Percentiles rank a stretch among this genome's conserved stretches.
phyloP scores from a whole-genome alignment of 2,329 filamentous ascomycete species.

The Zelopaecilomyces penicillatus region DNA sequence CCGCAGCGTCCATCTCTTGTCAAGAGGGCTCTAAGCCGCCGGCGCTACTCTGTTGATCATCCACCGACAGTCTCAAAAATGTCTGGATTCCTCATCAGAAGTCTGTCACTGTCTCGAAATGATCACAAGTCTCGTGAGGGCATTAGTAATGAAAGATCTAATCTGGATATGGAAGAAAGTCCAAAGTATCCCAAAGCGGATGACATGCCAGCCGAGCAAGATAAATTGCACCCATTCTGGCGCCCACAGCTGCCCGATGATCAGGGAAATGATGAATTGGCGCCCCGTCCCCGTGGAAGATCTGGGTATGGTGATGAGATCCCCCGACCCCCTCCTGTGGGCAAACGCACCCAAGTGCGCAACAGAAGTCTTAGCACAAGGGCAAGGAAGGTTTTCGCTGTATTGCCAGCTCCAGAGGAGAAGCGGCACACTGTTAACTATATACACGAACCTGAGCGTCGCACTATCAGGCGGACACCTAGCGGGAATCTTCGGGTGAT shows the following conservation, averaged over 20 bases:
- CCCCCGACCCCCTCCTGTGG: slow-evolving; percentile 39
- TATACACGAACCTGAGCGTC: slow-evolving; percentile 37
- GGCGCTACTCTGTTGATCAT: slow-evolving; percentile 35
- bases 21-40: slow-evolving; percentile 43
- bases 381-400: slow-evolving; percentile 52
- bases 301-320: slow-evolving; percentile 26
- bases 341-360: slow-evolving; percentile 37
- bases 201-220: slow-evolving; percentile 41
- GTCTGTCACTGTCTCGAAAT: slow-evolving; percentile 44
- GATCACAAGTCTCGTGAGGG: slow-evolving; percentile 23
- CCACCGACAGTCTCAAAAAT: slow-evolving; percentile 31
- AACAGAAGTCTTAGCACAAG: slow-evolving; percentile 43
- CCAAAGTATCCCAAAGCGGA: slow-evolving; percentile 33
- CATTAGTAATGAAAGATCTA: slow-evolving; percentile 17
- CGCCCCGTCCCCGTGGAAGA: neutral
- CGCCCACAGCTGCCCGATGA: slow-evolving; percentile 39
- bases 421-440: slow-evolving; percentile 24
- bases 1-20: slow-evolving; percentile 42
- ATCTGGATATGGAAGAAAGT: slow-evolving; percentile 19
- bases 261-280: slow-evolving; percentile 24
- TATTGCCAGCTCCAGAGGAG: slow-evolving; percentile 43
- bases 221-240: slow-evolving; percentile 54
- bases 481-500: slow-evolving; percentile 55
- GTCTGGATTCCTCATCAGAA: slow-evolving; percentile 38
- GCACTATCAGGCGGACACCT: slow-evolving; percentile 49